Conservation (phyloP, 345 rosid species). For the Pugionium cornutum region DNA sequence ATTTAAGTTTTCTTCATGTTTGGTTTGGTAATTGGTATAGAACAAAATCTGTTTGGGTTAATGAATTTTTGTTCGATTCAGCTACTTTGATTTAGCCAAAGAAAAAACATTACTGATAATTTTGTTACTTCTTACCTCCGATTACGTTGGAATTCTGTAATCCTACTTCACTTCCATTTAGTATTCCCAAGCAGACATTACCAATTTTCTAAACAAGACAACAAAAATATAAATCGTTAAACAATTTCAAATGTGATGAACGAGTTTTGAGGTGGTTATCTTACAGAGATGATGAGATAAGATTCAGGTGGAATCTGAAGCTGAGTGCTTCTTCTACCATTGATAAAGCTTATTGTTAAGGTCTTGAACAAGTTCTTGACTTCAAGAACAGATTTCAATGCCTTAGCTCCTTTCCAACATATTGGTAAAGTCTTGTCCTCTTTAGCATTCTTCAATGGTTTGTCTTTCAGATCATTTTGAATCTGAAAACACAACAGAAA, state of each 20-base stretch:
- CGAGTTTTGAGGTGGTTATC: slow-evolving; percentile 2
- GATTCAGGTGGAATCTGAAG: slow-evolving; percentile 62
- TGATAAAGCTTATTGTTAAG: slow-evolving; percentile 47
- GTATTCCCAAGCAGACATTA: slow-evolving; percentile 73
- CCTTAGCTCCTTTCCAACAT: slow-evolving; percentile 83
- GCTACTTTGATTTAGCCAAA: no score
- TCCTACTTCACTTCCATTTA: slow-evolving; percentile 59
- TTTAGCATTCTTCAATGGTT: slow-evolving; percentile 46
- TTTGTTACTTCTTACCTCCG: slow-evolving; percentile 51
- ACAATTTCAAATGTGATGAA: neutral
- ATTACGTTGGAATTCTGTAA: slow-evolving; percentile 52
- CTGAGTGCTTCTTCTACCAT: slow-evolving; percentile 44
- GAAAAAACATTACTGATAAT: no score
- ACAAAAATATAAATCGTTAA: neutral
- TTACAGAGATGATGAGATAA: slow-evolving; percentile 72
- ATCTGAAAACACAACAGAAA: slow-evolving; percentile 12
- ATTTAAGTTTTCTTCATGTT: neutral
- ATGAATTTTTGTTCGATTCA: neutral
- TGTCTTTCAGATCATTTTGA: slow-evolving; percentile 32
- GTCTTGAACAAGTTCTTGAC: slow-evolving; percentile 61
- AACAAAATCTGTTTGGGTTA: no score
- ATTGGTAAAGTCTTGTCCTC: slow-evolving; percentile 62
- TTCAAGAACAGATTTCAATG: slow-evolving; percentile 51
- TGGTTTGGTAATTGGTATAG: neutral
- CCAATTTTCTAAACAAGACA: slow-evolving; percentile 49